Conservation (phyloP, 768 basidiomycete genomes). For the Lactarius sp. region DNA sequence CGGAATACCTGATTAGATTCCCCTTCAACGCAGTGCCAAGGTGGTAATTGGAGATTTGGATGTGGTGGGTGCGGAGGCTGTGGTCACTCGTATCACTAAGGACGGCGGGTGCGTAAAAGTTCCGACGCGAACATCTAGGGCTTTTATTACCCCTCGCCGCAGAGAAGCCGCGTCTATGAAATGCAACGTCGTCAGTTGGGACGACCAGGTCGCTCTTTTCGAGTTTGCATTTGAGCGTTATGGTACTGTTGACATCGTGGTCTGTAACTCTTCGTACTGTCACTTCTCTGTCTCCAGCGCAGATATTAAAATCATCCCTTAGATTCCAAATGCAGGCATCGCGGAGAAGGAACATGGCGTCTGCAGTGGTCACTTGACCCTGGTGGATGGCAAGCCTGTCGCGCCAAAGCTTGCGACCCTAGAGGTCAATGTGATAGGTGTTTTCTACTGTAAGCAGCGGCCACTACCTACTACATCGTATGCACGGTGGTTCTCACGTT, state of each 20-base stretch:
- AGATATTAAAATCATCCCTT: not conserved
- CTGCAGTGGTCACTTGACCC: slow-evolving; percentile 5
- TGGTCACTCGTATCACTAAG: slow-evolving; percentile 15
- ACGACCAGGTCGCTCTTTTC: slow-evolving; percentile 32
- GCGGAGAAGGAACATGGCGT: slow-evolving; percentile 1
- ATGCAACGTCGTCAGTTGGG: slow-evolving; percentile 29
- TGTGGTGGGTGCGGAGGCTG: slow-evolving; percentile 6
- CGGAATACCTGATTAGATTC: not conserved
- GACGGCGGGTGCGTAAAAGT: slow-evolving; percentile 24
- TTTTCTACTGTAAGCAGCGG: slow-evolving; percentile 30
- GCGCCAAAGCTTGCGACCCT: slow-evolving; percentile 30
- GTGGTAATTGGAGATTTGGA: slow-evolving; percentile 25
- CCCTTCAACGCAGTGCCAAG: slow-evolving; percentile 8
- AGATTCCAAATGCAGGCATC: slow-evolving; percentile 29
- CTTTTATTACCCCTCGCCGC: not conserved
- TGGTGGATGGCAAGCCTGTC: slow-evolving; percentile 29
- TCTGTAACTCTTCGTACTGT: slow-evolving; percentile 21
- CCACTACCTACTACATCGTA: not conserved
- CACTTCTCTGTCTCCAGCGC: not conserved
- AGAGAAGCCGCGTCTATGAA: slow-evolving; percentile 20
- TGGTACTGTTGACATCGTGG: slow-evolving; percentile 33
- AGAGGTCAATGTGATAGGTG: slow-evolving; percentile 32
- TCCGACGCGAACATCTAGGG: no score
- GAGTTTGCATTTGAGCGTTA: slow-evolving; percentile 28
- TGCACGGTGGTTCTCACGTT: not conserved